phyloP scores from a whole-genome alignment of 768 basidiomycete genomes.

The Agrocybe praecox region DNA sequence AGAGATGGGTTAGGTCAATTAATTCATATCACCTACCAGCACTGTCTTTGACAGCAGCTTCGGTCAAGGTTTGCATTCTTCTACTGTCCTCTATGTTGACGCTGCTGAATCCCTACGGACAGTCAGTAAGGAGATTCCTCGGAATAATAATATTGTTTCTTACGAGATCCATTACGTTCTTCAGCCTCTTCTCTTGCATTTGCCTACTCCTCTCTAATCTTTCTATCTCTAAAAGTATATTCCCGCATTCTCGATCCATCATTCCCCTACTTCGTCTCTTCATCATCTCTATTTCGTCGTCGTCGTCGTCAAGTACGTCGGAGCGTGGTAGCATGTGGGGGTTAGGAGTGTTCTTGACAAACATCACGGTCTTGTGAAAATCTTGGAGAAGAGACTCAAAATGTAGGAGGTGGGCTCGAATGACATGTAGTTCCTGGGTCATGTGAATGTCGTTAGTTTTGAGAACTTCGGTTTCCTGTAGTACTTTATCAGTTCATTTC shows the following conservation, averaged over 20 bases:
- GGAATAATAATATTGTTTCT: conserved; percentile 2
- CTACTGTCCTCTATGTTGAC: conserved; percentile 51
- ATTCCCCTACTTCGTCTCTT: conserved; percentile 12
- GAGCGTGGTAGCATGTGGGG: conserved; percentile 37
- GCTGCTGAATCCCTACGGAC: conserved; percentile 44
- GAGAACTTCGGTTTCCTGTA: conserved; percentile 49
- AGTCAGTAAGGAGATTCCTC: neutral
- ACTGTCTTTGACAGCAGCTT: conserved; percentile 40
- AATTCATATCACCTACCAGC: conserved; percentile 28
- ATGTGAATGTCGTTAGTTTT: conserved; percentile 39
- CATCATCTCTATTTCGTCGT: conserved; percentile 5
- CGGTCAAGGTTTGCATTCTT: conserved; percentile 43
- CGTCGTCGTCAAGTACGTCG: neutral
- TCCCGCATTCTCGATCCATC: conserved; percentile 45
- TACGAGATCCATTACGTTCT: conserved; percentile 55
- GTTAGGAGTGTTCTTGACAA: conserved; percentile 49
- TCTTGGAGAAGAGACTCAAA: conserved; percentile 55
- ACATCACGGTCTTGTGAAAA: conserved; percentile 52
- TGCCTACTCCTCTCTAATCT: conserved; percentile 42
- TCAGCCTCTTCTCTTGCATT: conserved; percentile 46
- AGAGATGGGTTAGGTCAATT: neutral
- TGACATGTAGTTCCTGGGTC: conserved; percentile 55
- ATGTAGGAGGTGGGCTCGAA: conserved; percentile 61
- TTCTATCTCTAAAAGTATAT: conserved; percentile 50
- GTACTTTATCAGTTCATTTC: neutral